A percentile compares a stretch with the other conserved stretches of the same genome.
phyloP scores from a whole-genome alignment of 2,329 filamentous ascomycete species.

The Nemania diffusa region DNA sequence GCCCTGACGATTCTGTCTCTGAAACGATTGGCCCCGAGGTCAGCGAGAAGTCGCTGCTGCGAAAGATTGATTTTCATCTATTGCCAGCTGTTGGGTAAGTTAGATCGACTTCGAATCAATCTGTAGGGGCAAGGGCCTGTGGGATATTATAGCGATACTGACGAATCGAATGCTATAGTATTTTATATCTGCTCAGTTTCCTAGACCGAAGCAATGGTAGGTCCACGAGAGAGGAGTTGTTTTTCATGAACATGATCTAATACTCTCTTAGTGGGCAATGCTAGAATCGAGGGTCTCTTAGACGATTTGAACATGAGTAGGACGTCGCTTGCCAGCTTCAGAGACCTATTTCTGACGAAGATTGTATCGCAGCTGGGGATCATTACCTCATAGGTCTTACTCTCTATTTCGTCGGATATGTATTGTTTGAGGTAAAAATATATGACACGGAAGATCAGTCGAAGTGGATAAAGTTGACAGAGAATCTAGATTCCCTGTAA shows the following conservation, averaged over 20 bases:
- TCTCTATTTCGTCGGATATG: conserved; percentile 72
- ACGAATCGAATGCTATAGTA: conserved; percentile 13
- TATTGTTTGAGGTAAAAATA: conserved; percentile 62
- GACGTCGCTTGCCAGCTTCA: conserved; percentile 29
- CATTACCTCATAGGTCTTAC: conserved; percentile 74
- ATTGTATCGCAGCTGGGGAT: conserved; percentile 58
- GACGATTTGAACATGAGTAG: conserved; percentile 64
- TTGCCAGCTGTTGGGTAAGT: conserved; percentile 61
- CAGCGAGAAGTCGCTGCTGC: conserved; percentile 66
- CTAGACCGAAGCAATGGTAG: conserved; percentile 67
- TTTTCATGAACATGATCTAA: conserved; percentile 41
- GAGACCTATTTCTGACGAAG: conserved; percentile 4
- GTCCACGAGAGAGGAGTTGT: conserved; percentile 45
- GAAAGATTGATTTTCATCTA: conserved; percentile 64
- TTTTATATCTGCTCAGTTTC: conserved; percentile 67
- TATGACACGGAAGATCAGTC: not conserved
- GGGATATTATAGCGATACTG: conserved; percentile 6
- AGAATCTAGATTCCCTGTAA: conserved; percentile 65
- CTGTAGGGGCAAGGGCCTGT: not conserved
- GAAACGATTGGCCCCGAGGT: conserved; percentile 47
- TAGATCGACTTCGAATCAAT: not conserved
- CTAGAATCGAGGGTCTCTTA: conserved; percentile 65
- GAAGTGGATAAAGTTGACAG: conserved; percentile 25
- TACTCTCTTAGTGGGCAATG: conserved; percentile 63
- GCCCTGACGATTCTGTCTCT: conserved; percentile 35